Percentiles rank a stretch among this genome's conserved stretches.
phyloP scores from a whole-genome alignment of 768 basidiomycete species.

The Collybia sp. region DNA sequence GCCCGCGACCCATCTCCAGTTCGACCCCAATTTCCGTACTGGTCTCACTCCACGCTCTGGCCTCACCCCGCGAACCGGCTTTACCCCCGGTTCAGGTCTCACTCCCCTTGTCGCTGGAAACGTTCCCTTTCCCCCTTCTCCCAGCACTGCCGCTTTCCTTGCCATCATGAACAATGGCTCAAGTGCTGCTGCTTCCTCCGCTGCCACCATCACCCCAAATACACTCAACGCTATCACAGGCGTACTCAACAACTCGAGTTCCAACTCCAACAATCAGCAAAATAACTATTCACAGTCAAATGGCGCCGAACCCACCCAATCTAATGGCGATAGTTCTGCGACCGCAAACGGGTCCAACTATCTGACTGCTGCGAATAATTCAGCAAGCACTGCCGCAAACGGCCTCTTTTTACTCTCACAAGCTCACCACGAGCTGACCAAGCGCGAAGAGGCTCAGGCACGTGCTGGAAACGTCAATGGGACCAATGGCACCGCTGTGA shows the following conservation, averaged over 20 bases:
- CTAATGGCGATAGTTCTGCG: conserved; percentile 24
- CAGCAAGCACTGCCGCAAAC: conserved; percentile 75
- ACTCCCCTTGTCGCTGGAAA: conserved; percentile 78
- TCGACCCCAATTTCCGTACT: conserved; percentile 78
- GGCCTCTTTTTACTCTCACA: conserved; percentile 92
- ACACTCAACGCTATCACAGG: conserved; percentile 79
- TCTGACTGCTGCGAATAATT: conserved; percentile 42
- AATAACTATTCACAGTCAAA: conserved; percentile 34
- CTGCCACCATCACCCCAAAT: conserved; percentile 61
- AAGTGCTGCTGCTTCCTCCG: conserved; percentile 27
- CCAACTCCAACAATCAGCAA: conserved; percentile 28
- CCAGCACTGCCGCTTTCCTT: conserved; percentile 89
- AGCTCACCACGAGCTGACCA: conserved; percentile 94
- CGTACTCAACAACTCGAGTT: conserved; percentile 59
- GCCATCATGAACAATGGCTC: conserved; percentile 76
- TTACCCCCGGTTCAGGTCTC: conserved; percentile 71
- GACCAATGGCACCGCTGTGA: conserved; percentile 23
- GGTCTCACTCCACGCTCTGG: conserved; percentile 87
- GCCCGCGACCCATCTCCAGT: conserved; percentile 37
- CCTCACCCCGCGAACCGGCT: conserved; percentile 80
- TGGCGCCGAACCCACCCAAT: conserved; percentile 13
- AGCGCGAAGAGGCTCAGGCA: conserved; percentile 84
- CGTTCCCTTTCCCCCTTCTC: conserved; percentile 77
- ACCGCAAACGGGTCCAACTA: conserved; percentile 35
- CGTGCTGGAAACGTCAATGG: conserved; percentile 32